Conservation (phyloP, 495 filamentous ascomycete species). For the Hyaloscypha variabilis region DNA sequence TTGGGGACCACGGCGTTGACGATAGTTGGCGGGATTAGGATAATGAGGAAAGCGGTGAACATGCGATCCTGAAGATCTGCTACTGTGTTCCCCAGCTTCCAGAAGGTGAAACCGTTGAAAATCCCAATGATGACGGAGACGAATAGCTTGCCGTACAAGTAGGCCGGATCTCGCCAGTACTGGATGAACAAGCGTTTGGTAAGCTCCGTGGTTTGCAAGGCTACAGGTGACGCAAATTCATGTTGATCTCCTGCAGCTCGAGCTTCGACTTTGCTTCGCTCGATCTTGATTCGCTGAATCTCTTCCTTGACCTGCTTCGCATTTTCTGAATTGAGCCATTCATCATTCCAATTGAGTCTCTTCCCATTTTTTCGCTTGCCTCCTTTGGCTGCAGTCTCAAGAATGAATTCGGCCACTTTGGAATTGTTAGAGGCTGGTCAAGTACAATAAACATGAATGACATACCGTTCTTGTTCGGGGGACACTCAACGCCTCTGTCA, state of each 20-base stretch:
- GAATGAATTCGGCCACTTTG: constrained; percentile 76
- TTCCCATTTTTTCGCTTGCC: constrained; percentile 52
- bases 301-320: constrained; percentile 55
- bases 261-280: constrained; percentile 51
- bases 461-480: constrained; percentile 49
- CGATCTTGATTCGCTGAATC: constrained; percentile 60
- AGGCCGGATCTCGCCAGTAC: constrained; percentile 72
- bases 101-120: constrained; percentile 62
- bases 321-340: constrained; percentile 67
- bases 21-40: constrained; percentile 66
- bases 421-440: not conserved
- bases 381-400: constrained; percentile 75
- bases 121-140: constrained; percentile 43
- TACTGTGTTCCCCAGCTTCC: constrained; percentile 31
- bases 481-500: constrained; percentile 60
- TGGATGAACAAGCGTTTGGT: constrained; percentile 46
- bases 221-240: constrained; percentile 53
- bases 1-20: constrained; percentile 82
- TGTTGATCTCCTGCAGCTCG: not conserved
- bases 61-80: not conserved
- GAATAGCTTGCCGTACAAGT: constrained; percentile 77
- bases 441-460: not conserved
- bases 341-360: constrained; percentile 67
- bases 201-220: constrained; percentile 39
- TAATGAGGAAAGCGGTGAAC: constrained; percentile 75